These are phyloP conservation scores for Cocos nucifera DNA, from an alignment of 176 grass and related monocot genomes.

Conservation along the genomic window DNA sequence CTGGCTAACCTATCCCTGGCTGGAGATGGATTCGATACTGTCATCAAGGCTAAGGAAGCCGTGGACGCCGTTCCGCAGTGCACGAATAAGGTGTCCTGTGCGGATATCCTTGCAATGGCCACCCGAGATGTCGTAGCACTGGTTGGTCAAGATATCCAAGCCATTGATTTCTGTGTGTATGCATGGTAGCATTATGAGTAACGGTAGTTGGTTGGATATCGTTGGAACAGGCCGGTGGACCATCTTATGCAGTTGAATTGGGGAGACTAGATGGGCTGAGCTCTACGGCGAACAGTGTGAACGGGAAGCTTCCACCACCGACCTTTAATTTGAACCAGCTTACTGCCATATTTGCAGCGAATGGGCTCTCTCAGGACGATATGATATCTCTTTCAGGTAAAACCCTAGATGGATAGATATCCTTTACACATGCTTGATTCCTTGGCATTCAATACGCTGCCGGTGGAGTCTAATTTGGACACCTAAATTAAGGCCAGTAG, in stretches of 20 bases:
- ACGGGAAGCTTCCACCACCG: slow-evolving; percentile 69
- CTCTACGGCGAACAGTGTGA: slow-evolving; percentile 48
- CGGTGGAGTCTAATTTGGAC: too few relatives aligned
- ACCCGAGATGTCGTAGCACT: slow-evolving; percentile 65
- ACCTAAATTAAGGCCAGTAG: too few relatives aligned
- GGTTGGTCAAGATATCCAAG: slow-evolving; percentile 19
- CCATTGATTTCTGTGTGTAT: too few relatives aligned
- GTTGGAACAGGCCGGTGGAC: slow-evolving; percentile 47
- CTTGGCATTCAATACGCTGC: too few relatives aligned
- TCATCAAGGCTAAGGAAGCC: slow-evolving; percentile 78
- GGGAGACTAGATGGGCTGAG: slow-evolving; percentile 79
- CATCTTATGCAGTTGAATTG: slow-evolving; percentile 65
- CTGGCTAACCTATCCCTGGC: slow-evolving; percentile 63
- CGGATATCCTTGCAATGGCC: slow-evolving; percentile 84
- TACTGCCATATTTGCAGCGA: slow-evolving; percentile 51
- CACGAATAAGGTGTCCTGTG: slow-evolving; percentile 71
- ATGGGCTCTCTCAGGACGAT: slow-evolving; percentile 70
- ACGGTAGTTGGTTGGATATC: too few relatives aligned
- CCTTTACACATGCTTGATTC: too few relatives aligned
- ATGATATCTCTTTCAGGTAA: slow-evolving; percentile 88
- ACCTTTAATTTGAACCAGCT: slow-evolving; percentile 61
- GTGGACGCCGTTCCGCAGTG: slow-evolving; percentile 64
- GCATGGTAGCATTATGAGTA: too few relatives aligned
- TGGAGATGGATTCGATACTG: slow-evolving; percentile 92
- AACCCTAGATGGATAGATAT: neutral